These are phyloP conservation scores for Pythium brachiatum DNA, from an alignment of 352 stramenopile genomes.

Conservation along the genomic window DNA sequence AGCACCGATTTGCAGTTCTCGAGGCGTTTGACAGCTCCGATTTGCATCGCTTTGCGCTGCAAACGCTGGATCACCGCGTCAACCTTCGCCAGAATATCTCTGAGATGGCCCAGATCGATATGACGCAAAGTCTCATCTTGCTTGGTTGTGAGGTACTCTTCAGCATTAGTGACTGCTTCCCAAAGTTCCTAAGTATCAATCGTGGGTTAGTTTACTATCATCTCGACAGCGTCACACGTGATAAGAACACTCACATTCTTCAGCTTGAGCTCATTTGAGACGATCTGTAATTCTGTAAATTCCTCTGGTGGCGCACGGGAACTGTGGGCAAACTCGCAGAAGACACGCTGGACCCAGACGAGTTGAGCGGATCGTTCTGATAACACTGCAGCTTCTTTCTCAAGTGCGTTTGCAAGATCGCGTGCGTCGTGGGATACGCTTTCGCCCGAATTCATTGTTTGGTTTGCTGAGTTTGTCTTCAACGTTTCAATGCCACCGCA, in stretches of 20 bases:
- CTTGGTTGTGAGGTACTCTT: slow-evolving; percentile 39
- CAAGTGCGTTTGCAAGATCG: slow-evolving; percentile 25
- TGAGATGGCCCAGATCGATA: slow-evolving; percentile 47
- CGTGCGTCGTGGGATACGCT: slow-evolving; percentile 35
- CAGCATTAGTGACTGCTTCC: slow-evolving; percentile 45
- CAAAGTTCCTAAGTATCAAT: slow-evolving; percentile 38
- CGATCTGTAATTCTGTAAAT: slow-evolving; percentile 34
- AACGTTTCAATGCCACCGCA: slow-evolving; percentile 22
- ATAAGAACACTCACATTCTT: slow-evolving; percentile 33
- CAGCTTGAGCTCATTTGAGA: slow-evolving; percentile 42
- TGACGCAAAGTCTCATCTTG: slow-evolving; percentile 37
- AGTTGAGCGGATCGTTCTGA: slow-evolving; percentile 29
- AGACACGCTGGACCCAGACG: slow-evolving; percentile 36
- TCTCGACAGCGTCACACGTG: too few relatives aligned
- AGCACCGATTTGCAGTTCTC: slow-evolving; percentile 40
- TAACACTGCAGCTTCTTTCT: slow-evolving; percentile 31
- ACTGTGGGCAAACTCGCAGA: slow-evolving; percentile 37
- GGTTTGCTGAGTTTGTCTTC: slow-evolving; percentile 30
- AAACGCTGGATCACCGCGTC: slow-evolving; percentile 27
- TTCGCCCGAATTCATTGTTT: slow-evolving; percentile 31
- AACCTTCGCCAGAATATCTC: slow-evolving; percentile 24
- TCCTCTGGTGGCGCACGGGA: slow-evolving; percentile 28
- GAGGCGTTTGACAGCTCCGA: slow-evolving; percentile 35
- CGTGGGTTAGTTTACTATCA: too few relatives aligned
- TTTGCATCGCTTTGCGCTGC: slow-evolving; percentile 18